Evolutionary conservation across 2,329 filamentous ascomycete genomes (phyloP), one percentile per base, ranked within the genome.

Genomic region (Corinectria fuckeliana): DNA sequence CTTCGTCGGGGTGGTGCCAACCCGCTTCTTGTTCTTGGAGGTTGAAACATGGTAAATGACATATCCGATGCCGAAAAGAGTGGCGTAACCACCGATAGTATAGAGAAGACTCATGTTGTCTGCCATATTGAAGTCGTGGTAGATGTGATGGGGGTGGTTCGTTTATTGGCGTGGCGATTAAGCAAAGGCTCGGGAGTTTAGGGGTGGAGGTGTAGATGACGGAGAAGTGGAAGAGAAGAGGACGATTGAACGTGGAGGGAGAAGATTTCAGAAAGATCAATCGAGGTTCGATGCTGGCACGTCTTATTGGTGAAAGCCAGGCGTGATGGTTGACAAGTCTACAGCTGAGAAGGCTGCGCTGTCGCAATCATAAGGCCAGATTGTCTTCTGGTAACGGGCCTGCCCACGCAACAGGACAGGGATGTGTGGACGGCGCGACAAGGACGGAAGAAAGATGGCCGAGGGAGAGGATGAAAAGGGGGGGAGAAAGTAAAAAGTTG

Each of bases 71-170:
- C 72, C 76, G 60, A 76, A 64, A 7, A 79, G 58, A 48, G 76
- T 60, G 62, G 71, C 74, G 58, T 79, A 79, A 50, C 73, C 75
- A 54, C 70, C 70, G 32, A 76, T 54, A 28, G 76, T 79, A 64
- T 76, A 77, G 28, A 77, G 48, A 44, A 74, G 73, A 60, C 61
- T 72, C 71, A 76, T 74, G 56, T 58, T 71, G 53, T 77, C 74
- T 41, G 72, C 63, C 75, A 76, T 77, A 62, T 48, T 69, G 66
- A 16, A 58, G 49, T 42, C 41, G 28, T 63, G 13, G 47, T 38
- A 36, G 38, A 56, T 54, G 34, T 26, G 16, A 51, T 47, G 55
- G 26, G 45, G 26, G n/a, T 51, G 58, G 41, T 13, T 45, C 63
- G 53, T 53, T 42, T 42, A 48, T 30, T 61, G 55, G 57, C 38